These are phyloP conservation scores for Cinnamomum micranthum DNA, from an alignment of 164 flowering plant genomes.

Conservation along the genomic window DNA sequence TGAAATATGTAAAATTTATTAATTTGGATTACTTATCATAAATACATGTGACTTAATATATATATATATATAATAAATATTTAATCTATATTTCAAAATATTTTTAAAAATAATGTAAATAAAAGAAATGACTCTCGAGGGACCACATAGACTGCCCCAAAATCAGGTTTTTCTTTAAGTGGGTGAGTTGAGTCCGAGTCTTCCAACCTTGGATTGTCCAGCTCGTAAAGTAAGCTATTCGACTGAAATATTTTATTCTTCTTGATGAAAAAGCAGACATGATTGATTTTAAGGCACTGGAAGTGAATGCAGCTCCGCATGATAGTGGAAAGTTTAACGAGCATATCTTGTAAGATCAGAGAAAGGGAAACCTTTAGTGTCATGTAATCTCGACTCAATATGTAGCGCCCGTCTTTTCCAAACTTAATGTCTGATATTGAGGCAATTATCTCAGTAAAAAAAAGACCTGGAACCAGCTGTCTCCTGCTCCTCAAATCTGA, in stretches of 20 bases:
- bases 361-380: slow-evolving; percentile 59
- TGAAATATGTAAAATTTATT: too few relatives aligned
- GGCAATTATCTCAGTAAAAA: slow-evolving; percentile 85
- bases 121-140: too few relatives aligned
- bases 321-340: neutral
- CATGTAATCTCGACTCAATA: slow-evolving; percentile 86
- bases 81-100: too few relatives aligned
- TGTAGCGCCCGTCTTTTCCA: slow-evolving; percentile 65
- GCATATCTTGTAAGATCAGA: neutral
- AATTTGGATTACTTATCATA: too few relatives aligned
- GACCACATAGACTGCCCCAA: too few relatives aligned
- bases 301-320: neutral
- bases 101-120: too few relatives aligned
- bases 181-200: too few relatives aligned
- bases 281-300: neutral
- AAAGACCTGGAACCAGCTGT: slow-evolving; percentile 78
- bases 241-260: neutral
- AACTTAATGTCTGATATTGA: slow-evolving; percentile 85
- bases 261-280: neutral
- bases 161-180: too few relatives aligned
- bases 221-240: too few relatives aligned
- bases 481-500: slow-evolving; percentile 79
- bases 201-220: too few relatives aligned
- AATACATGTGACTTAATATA: too few relatives aligned
- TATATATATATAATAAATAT: too few relatives aligned